phyloP scores from a whole-genome alignment of 1,284 basidiomycete species.

The Boletus holoroseus region DNA sequence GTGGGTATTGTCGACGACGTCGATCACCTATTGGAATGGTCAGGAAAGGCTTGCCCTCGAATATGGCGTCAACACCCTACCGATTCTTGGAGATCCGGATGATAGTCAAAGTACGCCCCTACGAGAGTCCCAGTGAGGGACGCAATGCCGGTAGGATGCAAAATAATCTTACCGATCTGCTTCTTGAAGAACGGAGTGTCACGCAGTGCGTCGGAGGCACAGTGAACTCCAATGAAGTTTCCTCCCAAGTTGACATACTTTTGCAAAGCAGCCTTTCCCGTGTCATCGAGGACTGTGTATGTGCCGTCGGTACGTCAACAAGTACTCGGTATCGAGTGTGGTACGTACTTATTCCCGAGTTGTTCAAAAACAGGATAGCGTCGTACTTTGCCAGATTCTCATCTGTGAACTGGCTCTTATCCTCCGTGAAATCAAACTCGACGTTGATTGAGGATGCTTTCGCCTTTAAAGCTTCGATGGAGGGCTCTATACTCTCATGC shows the following conservation, averaged over 20 bases:
- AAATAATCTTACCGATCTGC: conserved; percentile 32
- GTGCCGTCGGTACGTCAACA: conserved; percentile 5
- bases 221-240: conserved; percentile 65
- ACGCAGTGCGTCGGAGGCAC: conserved; percentile 63
- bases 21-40: conserved; percentile 40
- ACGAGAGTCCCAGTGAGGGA: conserved; percentile 27
- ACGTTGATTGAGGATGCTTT: conserved; percentile 43
- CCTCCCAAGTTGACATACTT: conserved; percentile 63
- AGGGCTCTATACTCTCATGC: conserved; percentile 64
- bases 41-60: not conserved
- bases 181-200: conserved; percentile 60
- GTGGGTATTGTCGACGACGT: conserved; percentile 48
- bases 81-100: conserved; percentile 55
- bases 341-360: conserved; percentile 51
- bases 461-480: conserved; percentile 47
- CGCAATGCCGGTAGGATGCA: not conserved
- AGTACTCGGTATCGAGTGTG: not conserved
- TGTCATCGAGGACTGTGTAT: conserved; percentile 48
- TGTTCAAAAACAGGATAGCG: conserved; percentile 56
- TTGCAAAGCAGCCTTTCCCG: conserved; percentile 51
- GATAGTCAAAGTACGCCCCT: conserved; percentile 63
- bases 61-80: conserved; percentile 26
- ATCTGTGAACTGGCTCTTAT: conserved; percentile 46
- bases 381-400: conserved; percentile 48
- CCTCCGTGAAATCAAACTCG: conserved; percentile 54